Percentiles rank a stretch among this genome's conserved stretches.
phyloP scores from a whole-genome alignment of 1,139 yeast species.

The Saccharomyces pastorianus region DNA sequence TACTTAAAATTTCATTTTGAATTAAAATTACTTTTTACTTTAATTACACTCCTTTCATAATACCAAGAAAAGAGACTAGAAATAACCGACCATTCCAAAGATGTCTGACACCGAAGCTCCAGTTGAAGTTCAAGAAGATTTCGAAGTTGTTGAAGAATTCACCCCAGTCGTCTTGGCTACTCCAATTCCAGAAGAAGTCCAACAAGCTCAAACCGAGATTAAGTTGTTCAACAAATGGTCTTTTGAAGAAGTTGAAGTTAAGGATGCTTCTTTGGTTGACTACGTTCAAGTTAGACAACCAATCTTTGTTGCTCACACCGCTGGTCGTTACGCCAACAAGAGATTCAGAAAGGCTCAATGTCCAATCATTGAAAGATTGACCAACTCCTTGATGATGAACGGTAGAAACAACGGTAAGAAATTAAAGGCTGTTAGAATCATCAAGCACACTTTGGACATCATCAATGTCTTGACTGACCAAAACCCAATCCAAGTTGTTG shows the following conservation, averaged over 20 bases:
- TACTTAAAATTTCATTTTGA: neutral
- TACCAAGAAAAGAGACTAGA: constrained; percentile 1
- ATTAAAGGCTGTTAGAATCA: constrained; percentile 99
- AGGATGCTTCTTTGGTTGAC: constrained; percentile 96
- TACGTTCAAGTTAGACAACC: constrained; percentile 97
- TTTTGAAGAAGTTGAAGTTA: constrained; percentile 92
- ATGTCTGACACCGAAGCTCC: constrained; percentile 43
- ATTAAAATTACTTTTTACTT: neutral
- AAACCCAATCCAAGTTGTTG: constrained; percentile 98
- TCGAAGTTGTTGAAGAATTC: constrained; percentile 63
- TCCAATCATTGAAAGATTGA: constrained; percentile 98
- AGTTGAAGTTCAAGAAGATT: constrained; percentile 48
- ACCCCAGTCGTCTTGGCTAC: constrained; percentile 84
- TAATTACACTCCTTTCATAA: neutral
- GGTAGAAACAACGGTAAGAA: constrained; percentile 99
- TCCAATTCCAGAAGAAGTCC: constrained; percentile 92
- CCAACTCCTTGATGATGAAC: constrained; percentile 99
- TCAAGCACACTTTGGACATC: constrained; percentile 98
- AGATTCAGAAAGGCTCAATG: constrained; percentile 99
- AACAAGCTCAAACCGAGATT: constrained; percentile 92
- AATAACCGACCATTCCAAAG: constrained; percentile 12
- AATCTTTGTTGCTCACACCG: constrained; percentile 97
- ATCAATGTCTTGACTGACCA: constrained; percentile 95
- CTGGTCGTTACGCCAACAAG: constrained; percentile 99
- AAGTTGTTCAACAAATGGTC: constrained; percentile 99